Percentiles rank a stretch among this genome's conserved stretches.
Conservation (phyloP, 2,329 filamentous ascomycete genomes). For the Fusarium transvaalense region DNA sequence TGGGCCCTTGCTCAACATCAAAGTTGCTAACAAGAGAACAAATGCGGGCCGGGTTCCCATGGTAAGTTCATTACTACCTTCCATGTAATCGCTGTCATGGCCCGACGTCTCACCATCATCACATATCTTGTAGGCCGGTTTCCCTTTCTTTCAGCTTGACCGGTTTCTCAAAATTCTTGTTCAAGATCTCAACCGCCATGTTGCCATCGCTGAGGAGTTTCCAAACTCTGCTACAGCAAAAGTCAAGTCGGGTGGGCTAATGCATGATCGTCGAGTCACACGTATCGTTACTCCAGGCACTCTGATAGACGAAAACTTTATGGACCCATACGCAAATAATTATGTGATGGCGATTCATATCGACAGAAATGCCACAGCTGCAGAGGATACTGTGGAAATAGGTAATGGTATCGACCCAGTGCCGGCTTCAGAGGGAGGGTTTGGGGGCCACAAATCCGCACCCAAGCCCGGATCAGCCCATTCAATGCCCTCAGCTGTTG, state of each 20-base stretch:
- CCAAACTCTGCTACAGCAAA: slow-evolving; percentile 77
- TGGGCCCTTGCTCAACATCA: slow-evolving; percentile 87
- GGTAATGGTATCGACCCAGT: slow-evolving; percentile 72
- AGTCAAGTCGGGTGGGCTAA: slow-evolving; percentile 79
- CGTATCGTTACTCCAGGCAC: slow-evolving; percentile 95
- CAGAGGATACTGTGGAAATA: slow-evolving; percentile 46
- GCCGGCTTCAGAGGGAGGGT: slow-evolving; percentile 20
- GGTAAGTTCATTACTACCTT: slow-evolving; percentile 63
- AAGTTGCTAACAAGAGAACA: slow-evolving; percentile 85
- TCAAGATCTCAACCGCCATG: slow-evolving; percentile 88
- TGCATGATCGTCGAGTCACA: slow-evolving; percentile 87
- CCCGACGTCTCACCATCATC: slow-evolving; percentile 34
- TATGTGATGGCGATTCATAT: slow-evolving; percentile 85
- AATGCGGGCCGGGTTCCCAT: slow-evolving; percentile 84
- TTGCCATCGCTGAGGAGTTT: slow-evolving; percentile 95
- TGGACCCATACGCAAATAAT: slow-evolving; percentile 94
- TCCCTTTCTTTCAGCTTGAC: slow-evolving; percentile 93
- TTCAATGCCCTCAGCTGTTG: slow-evolving; percentile 40
- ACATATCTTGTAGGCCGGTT: slow-evolving; percentile 75
- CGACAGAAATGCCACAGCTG: not conserved
- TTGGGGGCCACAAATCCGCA: slow-evolving; percentile 33
- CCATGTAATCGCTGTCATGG: slow-evolving; percentile 15
- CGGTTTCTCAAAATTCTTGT: slow-evolving; percentile 93
- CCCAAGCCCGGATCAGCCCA: slow-evolving; percentile 39
- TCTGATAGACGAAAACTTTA: slow-evolving; percentile 96